Evolutionary conservation across 2,329 filamentous ascomycete genomes (phyloP), one percentile per base, ranked within the genome.

Genomic region (Sporothrix phasma): DNA sequence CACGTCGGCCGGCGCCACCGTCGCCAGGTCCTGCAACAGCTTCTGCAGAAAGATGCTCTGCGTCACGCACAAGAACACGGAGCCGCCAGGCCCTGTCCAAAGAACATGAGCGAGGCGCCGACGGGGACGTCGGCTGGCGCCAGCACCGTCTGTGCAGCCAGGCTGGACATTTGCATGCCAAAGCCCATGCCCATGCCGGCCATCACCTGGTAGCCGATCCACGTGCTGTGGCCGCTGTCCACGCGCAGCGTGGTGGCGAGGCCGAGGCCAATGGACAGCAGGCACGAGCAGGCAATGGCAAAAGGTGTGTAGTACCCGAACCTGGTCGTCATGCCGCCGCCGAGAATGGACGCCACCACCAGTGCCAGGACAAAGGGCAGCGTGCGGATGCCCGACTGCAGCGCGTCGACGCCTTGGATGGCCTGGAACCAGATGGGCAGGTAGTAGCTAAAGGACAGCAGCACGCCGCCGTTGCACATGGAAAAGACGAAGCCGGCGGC

Each of bases 61-160:
- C 0, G 74, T 78, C 13, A 80, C 74, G 0, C 75, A 74, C 41
- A 77, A 70, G 66, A 79, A 79, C 34, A 81, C 72, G 59, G 78
- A 73, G 5, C 79, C 79, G 37, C 78, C 0, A 81, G 70, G 1
- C 75, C 73, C 69, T 81, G 79, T 3, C 72, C 72, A 67, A 80
- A 80, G 66, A 80, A 74, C 68, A 80, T 76, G 46, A 79, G 69
- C 1, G 76, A 73, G 0, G 74, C 73, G 41, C 77, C 78, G 15
- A 78, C 73, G 17, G 78, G 71, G 3, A 79, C 74, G 62, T 81
- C 78, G 6, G 67, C 67, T 19, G 54, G 70, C 15, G 72, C 70
- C 15, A 80, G 73, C 13, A 80, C 78, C 1, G 76, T 78, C 69
- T 81, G 79, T 3, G 76, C 77, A 0, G 76, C 79, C 15, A 80